Evolutionary conservation across 805 yeast genomes (phyloP), one percentile per base, ranked within the genome.

Genomic region (Candida golubevii): DNA sequence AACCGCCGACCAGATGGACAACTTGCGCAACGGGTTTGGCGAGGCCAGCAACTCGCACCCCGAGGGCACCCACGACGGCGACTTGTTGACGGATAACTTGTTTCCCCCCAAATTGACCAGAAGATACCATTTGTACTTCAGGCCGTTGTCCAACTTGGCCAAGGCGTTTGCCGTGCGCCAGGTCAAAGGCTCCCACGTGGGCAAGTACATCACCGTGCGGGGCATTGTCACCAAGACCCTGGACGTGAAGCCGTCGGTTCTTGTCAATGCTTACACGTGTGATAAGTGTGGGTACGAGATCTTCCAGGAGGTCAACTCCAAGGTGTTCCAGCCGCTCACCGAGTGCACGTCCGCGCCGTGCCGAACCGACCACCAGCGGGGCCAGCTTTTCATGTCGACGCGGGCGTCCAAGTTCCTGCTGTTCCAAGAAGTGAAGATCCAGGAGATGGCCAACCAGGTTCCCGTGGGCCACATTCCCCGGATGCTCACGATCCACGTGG

Each of bases 401-500:
- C 79, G 99, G 57, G 99, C 99, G 3, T 89, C 97, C 29, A 93
- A 93, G 67, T 93, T 95, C 59, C 76, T 85, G 43, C 87, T 96
- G 7, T 93, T 90, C 75, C 99, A 93, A 69, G 99, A 93, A 58
- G 93, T 90, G 44, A 84, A 88, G 58, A 76, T 93, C 49, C 99
- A 93, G 71, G 99, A 93, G 66, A 71, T 91, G 61, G 87, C 98
- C 5, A 83, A 84, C 53, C 99, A 93, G 68, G 99, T 93, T 13
- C 99, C 99, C 1, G 91, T 90, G 27, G 99, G 99, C 42, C 97
- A 91, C 64, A 93, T 93, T 51, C 99, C 99, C 39, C 79, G 99
- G 58, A 70, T 88, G 28, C 72, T 93, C 50, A 79, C 84, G 12
- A 77, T 91, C 44, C 96, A 91, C 61, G 82, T 91, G n/a, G 87